Conservation (phyloP, 1,284 basidiomycete species). For the Ustilago trichophora region DNA sequence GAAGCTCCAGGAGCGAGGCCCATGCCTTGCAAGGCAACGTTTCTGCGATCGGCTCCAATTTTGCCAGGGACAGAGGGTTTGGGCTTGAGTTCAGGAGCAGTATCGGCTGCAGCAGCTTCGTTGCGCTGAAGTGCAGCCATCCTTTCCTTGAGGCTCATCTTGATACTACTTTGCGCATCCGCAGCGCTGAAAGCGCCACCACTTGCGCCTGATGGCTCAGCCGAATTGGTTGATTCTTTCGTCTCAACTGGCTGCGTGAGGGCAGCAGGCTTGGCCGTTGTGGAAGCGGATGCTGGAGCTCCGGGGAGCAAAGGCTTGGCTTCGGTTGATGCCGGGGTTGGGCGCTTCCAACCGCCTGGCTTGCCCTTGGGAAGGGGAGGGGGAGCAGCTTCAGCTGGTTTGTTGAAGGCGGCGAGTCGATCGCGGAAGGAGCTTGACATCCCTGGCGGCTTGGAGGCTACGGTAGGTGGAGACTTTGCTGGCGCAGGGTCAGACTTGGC, state of each 20-base stretch:
- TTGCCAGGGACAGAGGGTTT: constrained; percentile 42
- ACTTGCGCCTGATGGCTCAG: constrained; percentile 10
- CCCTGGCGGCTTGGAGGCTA: constrained; percentile 49
- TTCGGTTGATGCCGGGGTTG: constrained; percentile 41
- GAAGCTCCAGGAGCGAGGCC: constrained; percentile 35
- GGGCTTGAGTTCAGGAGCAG: constrained; percentile 36
- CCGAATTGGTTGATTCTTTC: constrained; percentile 7
- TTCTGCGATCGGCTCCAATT: constrained; percentile 40
- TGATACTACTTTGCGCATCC: constrained; percentile 64
- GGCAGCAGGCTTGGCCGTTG: background rate
- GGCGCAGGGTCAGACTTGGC: constrained; percentile 3
- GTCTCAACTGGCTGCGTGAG: constrained; percentile 11
- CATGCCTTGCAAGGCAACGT: constrained; percentile 49
- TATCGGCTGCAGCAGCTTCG: constrained; percentile 31
- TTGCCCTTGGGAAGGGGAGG: constrained; percentile 60
- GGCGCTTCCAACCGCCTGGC: constrained; percentile 63
- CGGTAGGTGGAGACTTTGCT: constrained; percentile 38
- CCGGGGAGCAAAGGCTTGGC: constrained; percentile 56
- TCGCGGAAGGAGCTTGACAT: constrained; percentile 60
- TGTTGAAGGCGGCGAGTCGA: constrained; percentile 65
- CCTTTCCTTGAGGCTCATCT: constrained; percentile 64
- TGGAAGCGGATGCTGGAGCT: constrained; percentile 12
- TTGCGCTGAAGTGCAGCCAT: constrained; percentile 64
- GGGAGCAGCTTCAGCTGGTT: constrained; percentile 50
- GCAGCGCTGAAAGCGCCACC: constrained; percentile 54